Evolutionary conservation across 2,329 filamentous ascomycete species (phyloP), one percentile per base, ranked within the genome.

Genomic region (Teratosphaeria zuluensis): DNA sequence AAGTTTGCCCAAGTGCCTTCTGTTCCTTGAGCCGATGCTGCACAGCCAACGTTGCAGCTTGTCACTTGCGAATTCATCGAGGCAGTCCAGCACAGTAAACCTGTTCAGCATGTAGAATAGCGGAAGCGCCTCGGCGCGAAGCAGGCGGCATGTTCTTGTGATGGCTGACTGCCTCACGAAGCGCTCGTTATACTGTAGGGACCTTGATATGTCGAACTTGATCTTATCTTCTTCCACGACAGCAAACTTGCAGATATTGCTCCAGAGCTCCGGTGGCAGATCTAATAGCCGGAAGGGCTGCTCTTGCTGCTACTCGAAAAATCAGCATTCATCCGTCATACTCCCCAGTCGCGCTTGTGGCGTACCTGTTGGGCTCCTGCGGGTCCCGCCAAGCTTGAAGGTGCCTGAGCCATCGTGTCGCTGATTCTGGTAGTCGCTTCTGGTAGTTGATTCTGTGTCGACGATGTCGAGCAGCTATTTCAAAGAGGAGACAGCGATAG

Each of bases 41-140:
- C 35, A 11, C 35, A 42, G 35, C 35, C 35, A 42, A 16, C 9
- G 11, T 42, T 42, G 35, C 35, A 42, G 2, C 2, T 4, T 42
- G 12, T 9, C 2, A 42, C 35, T 42, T 14, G 35, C 35, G n/a
- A n/a, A n/a, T 11, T 42, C 35, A 14, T 14, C 4, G 35, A 16
- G 11, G 5, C 16, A 5, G 35, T 42, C 35, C n/a, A 2, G 9
- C 35, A 16, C 35, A 5, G 8, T 3, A 28, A 54, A 54, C n/a
- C 14, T 19, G 52, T 55, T 46, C n/a, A 28, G 21, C 54, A n/a
- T 32, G n/a, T 56, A 56, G 55, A 51, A 56, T n/a, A 56, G 24
- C n/a, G 32, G 21, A 3, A 51, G 38, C 5, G 24, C n/a, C 14
- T 56, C 55, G 8, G 14, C 24, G 2, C 55, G 55, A 8, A 56